Conservation (phyloP, 306 rosid genomes). For the Citrullus amarus region DNA sequence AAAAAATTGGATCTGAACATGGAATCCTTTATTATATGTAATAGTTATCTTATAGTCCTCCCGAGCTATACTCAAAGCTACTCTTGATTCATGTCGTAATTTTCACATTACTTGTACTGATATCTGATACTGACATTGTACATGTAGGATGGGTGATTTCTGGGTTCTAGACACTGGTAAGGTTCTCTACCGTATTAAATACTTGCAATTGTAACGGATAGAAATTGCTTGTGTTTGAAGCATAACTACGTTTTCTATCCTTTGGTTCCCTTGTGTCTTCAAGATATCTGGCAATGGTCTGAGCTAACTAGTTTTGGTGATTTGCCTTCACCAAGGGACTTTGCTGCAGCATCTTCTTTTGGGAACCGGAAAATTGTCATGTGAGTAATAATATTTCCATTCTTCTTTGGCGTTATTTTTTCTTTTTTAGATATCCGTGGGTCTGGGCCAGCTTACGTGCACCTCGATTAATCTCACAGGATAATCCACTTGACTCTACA, state of each 20-base stretch:
- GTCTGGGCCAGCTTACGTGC: no score
- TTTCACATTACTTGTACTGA: not conserved
- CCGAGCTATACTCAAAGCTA: not conserved
- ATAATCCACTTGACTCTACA: no score
- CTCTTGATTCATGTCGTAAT: not conserved
- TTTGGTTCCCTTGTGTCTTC: not conserved
- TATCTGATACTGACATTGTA: constrained; percentile 15
- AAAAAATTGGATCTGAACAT: not conserved
- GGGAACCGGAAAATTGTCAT: constrained; percentile 83
- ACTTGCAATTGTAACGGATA: not conserved
- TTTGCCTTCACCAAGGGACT: constrained; percentile 86
- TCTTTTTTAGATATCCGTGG: no score
- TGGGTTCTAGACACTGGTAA: constrained; percentile 98
- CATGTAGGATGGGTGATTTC: constrained; percentile 87
- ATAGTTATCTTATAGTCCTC: not conserved
- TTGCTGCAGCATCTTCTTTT: constrained; percentile 85
- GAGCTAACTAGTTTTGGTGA: constrained; percentile 92
- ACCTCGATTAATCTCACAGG: no score
- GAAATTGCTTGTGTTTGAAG: not conserved
- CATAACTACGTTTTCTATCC: not conserved
- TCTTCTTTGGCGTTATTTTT: not conserved
- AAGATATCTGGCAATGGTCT: constrained; percentile 99
- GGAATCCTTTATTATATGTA: not conserved
- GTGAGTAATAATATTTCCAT: constrained; percentile 32
- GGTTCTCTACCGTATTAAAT: constrained; percentile 7